These are phyloP conservation scores for Heterococcus sp. DNA, from an alignment of 108 stramenopile species.

Conservation along the genomic window DNA sequence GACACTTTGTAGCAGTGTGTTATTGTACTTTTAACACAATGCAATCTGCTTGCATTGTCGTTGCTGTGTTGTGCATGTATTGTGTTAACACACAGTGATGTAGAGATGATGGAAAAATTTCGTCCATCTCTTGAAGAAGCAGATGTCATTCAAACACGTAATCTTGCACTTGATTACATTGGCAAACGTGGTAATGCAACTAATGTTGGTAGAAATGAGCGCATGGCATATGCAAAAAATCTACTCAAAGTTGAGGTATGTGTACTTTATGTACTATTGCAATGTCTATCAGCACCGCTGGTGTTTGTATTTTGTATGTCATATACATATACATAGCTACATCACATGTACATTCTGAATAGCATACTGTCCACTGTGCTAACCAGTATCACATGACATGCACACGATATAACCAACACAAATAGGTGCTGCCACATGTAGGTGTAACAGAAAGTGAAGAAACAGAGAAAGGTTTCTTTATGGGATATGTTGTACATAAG, in stretches of 20 bases:
- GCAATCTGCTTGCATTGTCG: too few relatives aligned
- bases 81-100: too few relatives aligned
- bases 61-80: too few relatives aligned
- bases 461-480: constrained; percentile 97
- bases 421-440: constrained; percentile 83
- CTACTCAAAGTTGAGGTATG: constrained; percentile 84
- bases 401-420: constrained; percentile 30
- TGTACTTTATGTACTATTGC: too few relatives aligned
- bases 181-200: constrained; percentile 83
- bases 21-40: too few relatives aligned
- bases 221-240: constrained; percentile 89
- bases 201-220: constrained; percentile 89
- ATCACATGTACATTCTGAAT: too few relatives aligned
- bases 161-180: constrained; percentile 91
- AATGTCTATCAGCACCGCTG: too few relatives aligned
- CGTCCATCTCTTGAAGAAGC: constrained; percentile 89
- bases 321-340: too few relatives aligned
- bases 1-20: too few relatives aligned
- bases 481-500: constrained; percentile 98
- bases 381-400: background rate
- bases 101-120: constrained; percentile 42
- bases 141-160: constrained; percentile 84
- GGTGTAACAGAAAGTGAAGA: constrained; percentile 90
- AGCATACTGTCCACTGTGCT: too few relatives aligned
- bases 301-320: too few relatives aligned